Percentiles rank a stretch among this genome's conserved stretches.
These are phyloP conservation scores for Pistacia vera DNA, from an alignment of 345 rosid species.

Conservation along the genomic window DNA sequence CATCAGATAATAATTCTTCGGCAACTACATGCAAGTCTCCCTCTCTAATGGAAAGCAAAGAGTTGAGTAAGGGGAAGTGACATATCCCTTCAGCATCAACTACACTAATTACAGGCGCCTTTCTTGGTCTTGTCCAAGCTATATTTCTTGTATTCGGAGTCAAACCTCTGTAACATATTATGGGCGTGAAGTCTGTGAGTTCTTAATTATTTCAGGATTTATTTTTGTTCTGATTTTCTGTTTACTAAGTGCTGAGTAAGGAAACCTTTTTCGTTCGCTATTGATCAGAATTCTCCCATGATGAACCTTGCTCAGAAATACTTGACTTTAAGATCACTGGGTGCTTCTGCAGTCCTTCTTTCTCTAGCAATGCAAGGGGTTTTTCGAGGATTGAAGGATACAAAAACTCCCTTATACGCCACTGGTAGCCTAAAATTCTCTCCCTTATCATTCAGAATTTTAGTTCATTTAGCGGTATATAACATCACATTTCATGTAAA, in stretches of 20 bases:
- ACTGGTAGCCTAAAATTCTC: constrained; percentile 45
- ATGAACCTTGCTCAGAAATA: constrained; percentile 71
- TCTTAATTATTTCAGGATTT: not conserved
- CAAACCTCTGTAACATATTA: constrained; percentile 53
- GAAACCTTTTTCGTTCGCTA: not conserved
- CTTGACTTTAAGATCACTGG: constrained; percentile 72
- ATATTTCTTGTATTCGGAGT: constrained; percentile 69
- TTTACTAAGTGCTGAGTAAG: not conserved
- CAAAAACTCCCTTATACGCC: constrained; percentile 89
- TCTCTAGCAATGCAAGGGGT: constrained; percentile 97
- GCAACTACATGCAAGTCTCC: constrained; percentile 28
- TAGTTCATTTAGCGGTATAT: too few species aligned
- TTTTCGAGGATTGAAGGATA: constrained; percentile 91
- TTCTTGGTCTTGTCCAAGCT: constrained; percentile 80
- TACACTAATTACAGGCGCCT: constrained; percentile 68
- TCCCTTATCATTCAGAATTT: too few species aligned
- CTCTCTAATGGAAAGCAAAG: constrained; percentile 11
- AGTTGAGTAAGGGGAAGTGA: constrained; percentile 37
- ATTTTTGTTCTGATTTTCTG: not conserved
- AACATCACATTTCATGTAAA: too few species aligned
- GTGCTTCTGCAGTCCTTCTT: constrained; percentile 91
- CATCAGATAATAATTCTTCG: constrained; percentile 27
- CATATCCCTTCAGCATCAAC: constrained; percentile 91
- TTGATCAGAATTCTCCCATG: constrained; percentile 68
- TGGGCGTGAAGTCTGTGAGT: constrained; percentile 88